Evolutionary conservation across 306 rosid species (phyloP), one percentile per base, ranked within the genome.

Genomic region (Notholithocarpus densiflorus): DNA sequence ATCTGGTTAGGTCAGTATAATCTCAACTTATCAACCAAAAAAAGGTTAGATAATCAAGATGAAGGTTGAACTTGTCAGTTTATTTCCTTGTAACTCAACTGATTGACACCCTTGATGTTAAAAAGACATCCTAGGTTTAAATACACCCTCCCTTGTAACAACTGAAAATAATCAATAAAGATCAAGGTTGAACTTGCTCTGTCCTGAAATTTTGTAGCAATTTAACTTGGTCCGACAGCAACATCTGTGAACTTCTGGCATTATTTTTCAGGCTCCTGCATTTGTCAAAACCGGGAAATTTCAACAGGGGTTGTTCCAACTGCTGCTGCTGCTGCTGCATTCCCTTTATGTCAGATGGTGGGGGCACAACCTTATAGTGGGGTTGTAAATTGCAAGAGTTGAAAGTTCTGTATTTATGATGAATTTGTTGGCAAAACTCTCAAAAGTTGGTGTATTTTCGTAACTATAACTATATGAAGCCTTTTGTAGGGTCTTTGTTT

Each of bases 291-390:
- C 97, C 97, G 0, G 97, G 98, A 71, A 71, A 87, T 88, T 83
- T 88, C 98, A 48, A 92, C 99, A 3, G 98, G 98, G 56, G 98
- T 91, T 80, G 98, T 95, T 84, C 92, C 99, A 66, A 92, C 98
- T 17, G 98, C 99, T 31, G 99, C 98, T 0, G 98, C 97, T 0
- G 98, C 99, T 0, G 97, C 97, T n/a, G 99, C 98, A 20, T 93
- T n/a, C n/a, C 99, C 74, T 94, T 95, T 26, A 88, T 93, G 89
- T 94, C 95, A 0, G 97, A 94, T 79, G 97, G 95, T 64, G 97
- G 94, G 45, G 93, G 97, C 72, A 88, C 94, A 13, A 84, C 93
- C 37, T 74, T 90, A 77, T 92, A 89, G 80, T 64, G 34, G 54
- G 57, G 54, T 53, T 69, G 75, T 61, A 4, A 68, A 10, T 81